Evolutionary conservation across 2,329 filamentous ascomycete genomes (phyloP), one percentile per base, ranked within the genome.

Genomic region (Penicillium sp.): DNA sequence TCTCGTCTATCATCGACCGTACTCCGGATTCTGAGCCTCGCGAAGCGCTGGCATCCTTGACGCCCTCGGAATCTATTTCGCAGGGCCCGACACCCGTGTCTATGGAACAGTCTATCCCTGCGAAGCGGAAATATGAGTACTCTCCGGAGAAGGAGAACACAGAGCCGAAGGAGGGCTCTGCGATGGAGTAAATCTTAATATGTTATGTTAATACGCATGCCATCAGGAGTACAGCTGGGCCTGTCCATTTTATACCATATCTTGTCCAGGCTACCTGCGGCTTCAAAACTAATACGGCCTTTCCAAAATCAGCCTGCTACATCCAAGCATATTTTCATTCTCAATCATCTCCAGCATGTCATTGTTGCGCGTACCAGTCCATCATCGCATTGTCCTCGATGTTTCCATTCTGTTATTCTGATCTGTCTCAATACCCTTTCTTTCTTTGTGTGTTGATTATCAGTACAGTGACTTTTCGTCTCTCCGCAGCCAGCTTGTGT

Each of bases 1-100:
- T 77, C 44, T 75, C 73, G 2, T 76, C 74, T 2, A 76, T 77
- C 40, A 76, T 77, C 52, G 75, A 77, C 58, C 69, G 70, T 11
- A 67, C 71, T 6, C 72, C 73, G 0, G 65, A 69, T 31, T 55
- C 60, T 6, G 66, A 69, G 19, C 54, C 60, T 6, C 66, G 70
- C 39, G 70, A 70, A 47, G 62, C 62, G 16, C 50, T 66, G 14
- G 56, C 66, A 16, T 56, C 70, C 0, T 55, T 66, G 13, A 58
- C 66, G 3, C 57, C 69, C 27, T 66, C 65, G 1, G 70, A 72
- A 43, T 49, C 64, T 6, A 47, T 59, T n/a, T 57, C 61, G 1
- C 70, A 66, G 46, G 59, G 60, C 19, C 65, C 56, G 3, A 59
- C 56, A 0, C 60, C 59, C 19, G 39, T 59, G 9, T 41, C 57